Percentiles rank a stretch among this genome's conserved stretches.
Conservation (phyloP, 352 stramenopile species). For the Peronospora belbahrii region DNA sequence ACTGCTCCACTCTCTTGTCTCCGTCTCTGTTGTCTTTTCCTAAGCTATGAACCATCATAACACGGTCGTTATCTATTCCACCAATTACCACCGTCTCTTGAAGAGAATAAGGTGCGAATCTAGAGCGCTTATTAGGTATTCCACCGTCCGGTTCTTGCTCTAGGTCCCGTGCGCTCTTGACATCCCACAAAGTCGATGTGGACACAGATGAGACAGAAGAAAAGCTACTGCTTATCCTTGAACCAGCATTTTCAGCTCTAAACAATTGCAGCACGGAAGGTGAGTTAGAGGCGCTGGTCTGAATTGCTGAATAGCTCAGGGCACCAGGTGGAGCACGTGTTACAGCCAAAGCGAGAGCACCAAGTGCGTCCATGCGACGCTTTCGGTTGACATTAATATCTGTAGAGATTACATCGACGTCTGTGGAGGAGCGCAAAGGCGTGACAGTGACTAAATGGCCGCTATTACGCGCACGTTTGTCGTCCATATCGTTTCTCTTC, state of each 20-base stretch:
- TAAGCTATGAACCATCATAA: constrained; percentile 10
- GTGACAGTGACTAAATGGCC: constrained; percentile 6
- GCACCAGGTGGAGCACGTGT: constrained; percentile 8
- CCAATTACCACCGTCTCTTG: constrained; percentile 3
- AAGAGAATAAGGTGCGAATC: constrained; percentile 6
- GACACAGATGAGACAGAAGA: constrained; percentile 16
- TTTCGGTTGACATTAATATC: constrained; percentile 15
- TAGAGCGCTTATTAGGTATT: constrained; percentile 23
- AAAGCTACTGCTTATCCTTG: constrained; percentile 9
- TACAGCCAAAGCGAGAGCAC: constrained; percentile 11
- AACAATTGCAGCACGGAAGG: constrained; percentile 25
- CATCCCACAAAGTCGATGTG: constrained; percentile 22
- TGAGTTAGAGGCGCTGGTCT: constrained; percentile 2
- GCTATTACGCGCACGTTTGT: constrained; percentile 4
- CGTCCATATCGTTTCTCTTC: constrained; percentile 17
- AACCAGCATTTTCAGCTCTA: not conserved
- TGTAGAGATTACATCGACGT: not conserved
- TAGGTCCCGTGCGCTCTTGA: constrained; percentile 17
- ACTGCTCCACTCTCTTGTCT: constrained; percentile 19
- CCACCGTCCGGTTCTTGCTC: constrained; percentile 29
- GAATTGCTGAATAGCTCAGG: constrained; percentile 6
- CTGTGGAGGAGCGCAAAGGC: constrained; percentile 19
- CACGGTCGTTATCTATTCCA: not conserved
- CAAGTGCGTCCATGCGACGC: constrained; percentile 17
- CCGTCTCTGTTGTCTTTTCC: constrained; percentile 4